Evolutionary conservation across 2,329 filamentous ascomycete genomes (phyloP).

Genomic region (Rhytidhysteron rufulum): DNA sequence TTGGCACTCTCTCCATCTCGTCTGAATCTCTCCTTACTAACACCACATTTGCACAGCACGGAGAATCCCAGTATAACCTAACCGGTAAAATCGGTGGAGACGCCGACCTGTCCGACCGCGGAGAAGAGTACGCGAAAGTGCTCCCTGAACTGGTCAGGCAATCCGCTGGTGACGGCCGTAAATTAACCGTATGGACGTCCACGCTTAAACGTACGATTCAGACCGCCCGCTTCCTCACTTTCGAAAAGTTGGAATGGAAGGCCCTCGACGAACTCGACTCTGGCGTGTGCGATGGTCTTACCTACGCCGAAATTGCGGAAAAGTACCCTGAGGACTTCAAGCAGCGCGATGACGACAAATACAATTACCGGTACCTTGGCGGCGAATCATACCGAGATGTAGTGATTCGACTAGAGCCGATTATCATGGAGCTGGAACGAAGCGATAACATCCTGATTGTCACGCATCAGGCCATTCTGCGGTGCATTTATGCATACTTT

Average conservation of each 20-base stretch:
- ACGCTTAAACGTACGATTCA: conserved; percentile 83
- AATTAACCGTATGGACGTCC: conserved; percentile 71
- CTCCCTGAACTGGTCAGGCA: conserved; percentile 80
- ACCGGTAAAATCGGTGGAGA: conserved; percentile 90
- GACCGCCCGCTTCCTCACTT: conserved; percentile 81
- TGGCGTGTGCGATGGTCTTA: conserved; percentile 93
- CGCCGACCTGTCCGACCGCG: conserved; percentile 77
- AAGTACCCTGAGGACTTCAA: conserved; percentile 91
- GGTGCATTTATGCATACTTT: conserved; percentile 98
- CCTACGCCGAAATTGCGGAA: conserved; percentile 91
- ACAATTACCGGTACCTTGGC: conserved; percentile 97
- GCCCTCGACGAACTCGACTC: conserved; percentile 95
- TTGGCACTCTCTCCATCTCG: not conserved
- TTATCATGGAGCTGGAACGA: conserved; percentile 98
- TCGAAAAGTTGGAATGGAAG: conserved; percentile 98
- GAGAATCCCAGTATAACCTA: conserved; percentile 90
- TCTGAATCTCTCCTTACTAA: conserved; percentile 16
- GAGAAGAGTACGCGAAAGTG: conserved; percentile 79
- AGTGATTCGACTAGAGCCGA: conserved; percentile 94
- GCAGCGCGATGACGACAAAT: conserved; percentile 96
- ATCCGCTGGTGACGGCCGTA: conserved; percentile 72
- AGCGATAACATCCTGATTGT: conserved; percentile 97
- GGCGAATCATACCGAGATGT: conserved; percentile 96
- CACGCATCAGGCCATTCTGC: conserved; percentile 92
- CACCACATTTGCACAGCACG: conserved; percentile 59